Evolutionary conservation across 352 stramenopile genomes (phyloP).

Genomic region (Phytophthora pistaciae): DNA sequence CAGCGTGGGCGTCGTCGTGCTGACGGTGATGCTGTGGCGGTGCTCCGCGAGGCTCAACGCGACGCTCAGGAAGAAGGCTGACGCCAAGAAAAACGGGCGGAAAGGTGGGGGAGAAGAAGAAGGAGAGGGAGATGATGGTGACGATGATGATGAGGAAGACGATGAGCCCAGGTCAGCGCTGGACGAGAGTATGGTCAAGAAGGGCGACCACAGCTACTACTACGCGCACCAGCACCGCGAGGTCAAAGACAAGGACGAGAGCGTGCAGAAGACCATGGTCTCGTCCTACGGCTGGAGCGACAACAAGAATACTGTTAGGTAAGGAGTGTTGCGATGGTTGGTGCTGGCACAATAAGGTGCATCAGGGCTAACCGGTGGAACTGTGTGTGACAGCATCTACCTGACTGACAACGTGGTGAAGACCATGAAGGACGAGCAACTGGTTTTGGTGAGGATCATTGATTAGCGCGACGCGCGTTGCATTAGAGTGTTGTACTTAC

Average conservation of each 20-base stretch:
- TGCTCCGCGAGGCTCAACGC: conserved; percentile 42
- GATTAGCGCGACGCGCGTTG: too few species aligned
- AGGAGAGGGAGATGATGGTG: conserved; percentile 15
- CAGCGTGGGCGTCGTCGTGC: conserved; percentile 42
- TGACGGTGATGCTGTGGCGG: conserved; percentile 50
- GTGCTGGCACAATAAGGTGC: background rate
- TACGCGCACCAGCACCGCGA: conserved; percentile 70
- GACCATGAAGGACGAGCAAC: conserved; percentile 64
- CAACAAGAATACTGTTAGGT: conserved; percentile 73
- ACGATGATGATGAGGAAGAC: conserved; percentile 22
- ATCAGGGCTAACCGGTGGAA: conserved; percentile 1
- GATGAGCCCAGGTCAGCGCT: conserved; percentile 47
- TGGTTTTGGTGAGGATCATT: conserved; percentile 59
- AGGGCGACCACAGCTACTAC: conserved; percentile 89
- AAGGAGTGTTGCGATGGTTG: background rate
- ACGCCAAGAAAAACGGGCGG: background rate
- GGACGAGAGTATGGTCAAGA: conserved; percentile 73
- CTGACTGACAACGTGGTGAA: conserved; percentile 67
- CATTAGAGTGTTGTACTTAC: background rate
- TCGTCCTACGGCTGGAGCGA: conserved; percentile 87
- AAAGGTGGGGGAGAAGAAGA: conserved; percentile 11
- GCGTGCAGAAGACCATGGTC: conserved; percentile 61
- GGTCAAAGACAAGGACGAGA: conserved; percentile 25
- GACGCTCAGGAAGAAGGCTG: conserved; percentile 41
- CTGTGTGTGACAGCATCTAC: conserved; percentile 64